These are phyloP conservation scores for Rhodotorula sp. DNA, from an alignment of 1,284 basidiomycete genomes.

Conservation along the genomic window DNA sequence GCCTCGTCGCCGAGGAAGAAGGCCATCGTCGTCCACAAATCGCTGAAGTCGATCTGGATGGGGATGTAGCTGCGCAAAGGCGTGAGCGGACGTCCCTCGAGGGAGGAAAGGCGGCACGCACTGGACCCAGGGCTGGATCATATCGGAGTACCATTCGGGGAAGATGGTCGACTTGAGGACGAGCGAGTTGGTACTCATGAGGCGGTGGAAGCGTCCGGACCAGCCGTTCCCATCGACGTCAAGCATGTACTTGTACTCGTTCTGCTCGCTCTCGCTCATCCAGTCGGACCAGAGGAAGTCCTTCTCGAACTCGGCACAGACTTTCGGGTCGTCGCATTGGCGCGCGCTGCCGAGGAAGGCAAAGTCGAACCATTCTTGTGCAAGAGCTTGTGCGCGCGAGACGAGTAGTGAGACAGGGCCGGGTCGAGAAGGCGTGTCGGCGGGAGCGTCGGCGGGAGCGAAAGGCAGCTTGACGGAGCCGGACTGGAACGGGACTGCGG, in stretches of 20 bases:
- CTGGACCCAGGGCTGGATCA: constrained; percentile 44
- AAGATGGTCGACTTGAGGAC: constrained; percentile 65
- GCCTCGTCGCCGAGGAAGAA: constrained; percentile 53
- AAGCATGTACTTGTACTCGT: constrained; percentile 50
- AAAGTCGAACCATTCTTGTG: constrained; percentile 30
- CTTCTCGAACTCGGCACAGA: constrained; percentile 17
- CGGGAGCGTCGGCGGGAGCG: constrained; percentile 15
- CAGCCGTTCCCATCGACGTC: constrained; percentile 50
- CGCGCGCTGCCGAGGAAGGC: constrained; percentile 27
- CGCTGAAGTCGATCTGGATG: constrained; percentile 53
- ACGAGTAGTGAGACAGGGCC: constrained; percentile 11
- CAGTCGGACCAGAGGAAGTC: constrained; percentile 29
- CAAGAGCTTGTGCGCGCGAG: constrained; percentile 14
- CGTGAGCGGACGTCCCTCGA: too few species aligned
- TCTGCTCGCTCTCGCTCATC: constrained; percentile 28
- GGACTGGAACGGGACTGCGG: constrained; percentile 16
- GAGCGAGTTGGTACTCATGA: constrained; percentile 64
- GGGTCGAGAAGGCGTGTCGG: not conserved
- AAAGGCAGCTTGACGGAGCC: constrained; percentile 21
- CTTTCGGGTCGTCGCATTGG: constrained; percentile 21
- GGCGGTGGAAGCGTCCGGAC: constrained; percentile 33
- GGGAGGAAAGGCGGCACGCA: constrained; percentile 2
- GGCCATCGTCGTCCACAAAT: constrained; percentile 54
- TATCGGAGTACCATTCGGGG: constrained; percentile 56
- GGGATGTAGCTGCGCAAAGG: constrained; percentile 44